A percentile compares a stretch with the other conserved stretches of the same genome.
These are phyloP conservation scores for Allomyces macrogynus DNA, from an alignment of 192 early-diverging fungal genomes.

Conservation along the genomic window DNA sequence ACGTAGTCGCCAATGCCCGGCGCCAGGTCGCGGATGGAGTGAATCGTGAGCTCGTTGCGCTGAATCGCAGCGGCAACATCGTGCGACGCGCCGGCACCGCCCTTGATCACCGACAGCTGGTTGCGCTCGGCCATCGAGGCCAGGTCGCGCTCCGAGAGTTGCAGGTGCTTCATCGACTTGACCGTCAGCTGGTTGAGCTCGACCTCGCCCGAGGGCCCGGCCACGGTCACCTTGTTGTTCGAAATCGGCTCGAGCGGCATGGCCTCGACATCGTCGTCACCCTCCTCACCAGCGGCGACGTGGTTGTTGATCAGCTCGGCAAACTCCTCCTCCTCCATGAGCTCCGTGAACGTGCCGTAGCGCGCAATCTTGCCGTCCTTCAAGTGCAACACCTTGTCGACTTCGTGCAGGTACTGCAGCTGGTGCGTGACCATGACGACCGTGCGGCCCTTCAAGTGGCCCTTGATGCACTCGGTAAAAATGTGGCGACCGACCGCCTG, in stretches of 20 bases:
- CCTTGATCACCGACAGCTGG: slow-evolving; percentile 33
- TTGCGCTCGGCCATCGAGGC: slow-evolving; percentile 48
- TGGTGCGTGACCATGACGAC: slow-evolving; percentile 49
- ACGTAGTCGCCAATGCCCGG: neutral
- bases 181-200: slow-evolving; percentile 30
- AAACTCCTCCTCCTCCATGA: slow-evolving; percentile 44
- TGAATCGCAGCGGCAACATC: slow-evolving; percentile 42
- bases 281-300: slow-evolving; percentile 33
- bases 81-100: slow-evolving; percentile 18
- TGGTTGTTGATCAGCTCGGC: slow-evolving; percentile 39
- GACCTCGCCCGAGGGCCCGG: slow-evolving; percentile 16
- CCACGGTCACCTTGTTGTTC: neutral
- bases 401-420: slow-evolving; percentile 34
- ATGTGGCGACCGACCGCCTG: slow-evolving; percentile 26
- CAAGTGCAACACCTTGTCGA: slow-evolving; percentile 38
- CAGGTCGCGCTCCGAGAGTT: slow-evolving; percentile 45
- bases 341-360: slow-evolving; percentile 34
- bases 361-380: slow-evolving; percentile 25
- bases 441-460: slow-evolving; percentile 30
- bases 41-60: slow-evolving; percentile 50
- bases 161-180: slow-evolving; percentile 31
- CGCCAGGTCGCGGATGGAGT: slow-evolving; percentile 27
- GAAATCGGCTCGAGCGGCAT: neutral
- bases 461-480: slow-evolving; percentile 26
- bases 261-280: slow-evolving; percentile 13